Evolutionary conservation across 2,329 filamentous ascomycete genomes (phyloP).

Genomic region (Neonectria faginata): DNA sequence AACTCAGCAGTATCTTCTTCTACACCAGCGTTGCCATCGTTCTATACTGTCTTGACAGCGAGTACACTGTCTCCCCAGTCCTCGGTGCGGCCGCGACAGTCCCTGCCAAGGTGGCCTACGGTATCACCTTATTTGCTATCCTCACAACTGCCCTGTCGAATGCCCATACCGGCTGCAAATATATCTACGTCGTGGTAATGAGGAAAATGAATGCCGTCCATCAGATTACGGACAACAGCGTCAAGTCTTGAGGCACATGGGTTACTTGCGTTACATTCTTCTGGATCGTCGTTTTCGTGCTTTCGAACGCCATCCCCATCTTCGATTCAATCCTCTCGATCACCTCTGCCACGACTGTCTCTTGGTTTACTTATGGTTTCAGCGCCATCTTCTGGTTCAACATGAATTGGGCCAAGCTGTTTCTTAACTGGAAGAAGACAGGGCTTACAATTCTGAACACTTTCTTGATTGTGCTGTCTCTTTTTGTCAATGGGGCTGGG

Average conservation of each 20-base stretch:
- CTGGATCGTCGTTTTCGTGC: conserved; percentile 39
- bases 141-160: conserved; percentile 34
- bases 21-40: conserved; percentile 33
- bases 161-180: conserved; percentile 40
- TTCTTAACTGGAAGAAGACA: conserved; percentile 32
- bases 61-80: conserved; percentile 36
- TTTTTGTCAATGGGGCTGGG: conserved; percentile 35
- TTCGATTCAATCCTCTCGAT: conserved; percentile 42
- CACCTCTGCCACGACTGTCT: conserved; percentile 35
- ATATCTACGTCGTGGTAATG: conserved; percentile 36
- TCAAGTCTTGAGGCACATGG: conserved; percentile 39
- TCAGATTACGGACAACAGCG: conserved; percentile 34
- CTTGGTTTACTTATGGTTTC: conserved; percentile 42
- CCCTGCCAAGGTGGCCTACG: conserved; percentile 39
- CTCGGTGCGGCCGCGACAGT: conserved; percentile 35
- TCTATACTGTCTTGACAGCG: conserved; percentile 37
- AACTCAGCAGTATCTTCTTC: conserved; percentile 29
- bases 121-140: conserved; percentile 35
- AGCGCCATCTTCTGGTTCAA: conserved; percentile 34
- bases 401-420: conserved; percentile 29
- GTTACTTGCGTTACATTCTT: conserved; percentile 31
- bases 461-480: conserved; percentile 29
- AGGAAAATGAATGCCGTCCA: conserved; percentile 30
- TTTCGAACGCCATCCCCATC: conserved; percentile 40
- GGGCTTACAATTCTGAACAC: conserved; percentile 31